phyloP scores from a whole-genome alignment of 768 basidiomycete genomes.

The Amanita pseudoporphyria region DNA sequence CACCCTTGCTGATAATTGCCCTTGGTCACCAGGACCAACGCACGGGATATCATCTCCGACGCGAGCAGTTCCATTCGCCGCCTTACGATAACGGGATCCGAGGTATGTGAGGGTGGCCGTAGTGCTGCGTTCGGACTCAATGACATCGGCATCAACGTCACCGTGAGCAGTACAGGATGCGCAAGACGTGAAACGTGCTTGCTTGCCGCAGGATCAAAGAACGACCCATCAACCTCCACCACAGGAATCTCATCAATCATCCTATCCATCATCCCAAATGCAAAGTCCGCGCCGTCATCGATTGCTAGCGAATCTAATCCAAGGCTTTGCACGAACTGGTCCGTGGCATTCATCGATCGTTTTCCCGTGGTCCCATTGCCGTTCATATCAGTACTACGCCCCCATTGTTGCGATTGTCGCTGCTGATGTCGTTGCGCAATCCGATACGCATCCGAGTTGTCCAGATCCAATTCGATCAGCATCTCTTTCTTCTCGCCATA shows the following conservation, averaged over 20 bases:
- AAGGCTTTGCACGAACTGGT: slow-evolving; percentile 81
- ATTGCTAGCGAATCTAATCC: slow-evolving; percentile 69
- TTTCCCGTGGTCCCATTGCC: slow-evolving; percentile 7
- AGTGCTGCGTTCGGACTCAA: slow-evolving; percentile 8
- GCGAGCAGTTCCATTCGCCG: slow-evolving; percentile 94
- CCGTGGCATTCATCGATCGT: slow-evolving; percentile 66
- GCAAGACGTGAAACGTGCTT: slow-evolving; percentile 84
- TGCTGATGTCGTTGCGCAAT: slow-evolving; percentile 18
- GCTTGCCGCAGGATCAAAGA: slow-evolving; percentile 81
- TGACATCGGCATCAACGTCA: slow-evolving; percentile 71
- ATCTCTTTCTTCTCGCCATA: slow-evolving; percentile 98
- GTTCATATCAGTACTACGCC: slow-evolving; percentile 10
- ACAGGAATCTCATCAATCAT: slow-evolving; percentile 99
- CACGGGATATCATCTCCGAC: slow-evolving; percentile 95
- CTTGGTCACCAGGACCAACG: slow-evolving; percentile 83
- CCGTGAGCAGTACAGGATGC: slow-evolving; percentile 88
- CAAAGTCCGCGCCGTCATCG: slow-evolving; percentile 64
- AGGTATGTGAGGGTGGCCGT: slow-evolving; percentile 38
- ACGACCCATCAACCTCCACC: slow-evolving; percentile 91
- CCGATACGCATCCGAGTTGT: slow-evolving; percentile 56
- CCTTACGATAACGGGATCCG: slow-evolving; percentile 85
- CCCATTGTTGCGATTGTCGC: slow-evolving; percentile 8
- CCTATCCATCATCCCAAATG: slow-evolving; percentile 89
- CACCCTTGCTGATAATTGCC: slow-evolving; percentile 88
- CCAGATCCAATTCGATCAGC: slow-evolving; percentile 91